A percentile compares a stretch with the other conserved stretches of the same genome.
These are phyloP conservation scores for Moesziomyces sp. DNA, from an alignment of 1,284 basidiomycete genomes.

Conservation along the genomic window DNA sequence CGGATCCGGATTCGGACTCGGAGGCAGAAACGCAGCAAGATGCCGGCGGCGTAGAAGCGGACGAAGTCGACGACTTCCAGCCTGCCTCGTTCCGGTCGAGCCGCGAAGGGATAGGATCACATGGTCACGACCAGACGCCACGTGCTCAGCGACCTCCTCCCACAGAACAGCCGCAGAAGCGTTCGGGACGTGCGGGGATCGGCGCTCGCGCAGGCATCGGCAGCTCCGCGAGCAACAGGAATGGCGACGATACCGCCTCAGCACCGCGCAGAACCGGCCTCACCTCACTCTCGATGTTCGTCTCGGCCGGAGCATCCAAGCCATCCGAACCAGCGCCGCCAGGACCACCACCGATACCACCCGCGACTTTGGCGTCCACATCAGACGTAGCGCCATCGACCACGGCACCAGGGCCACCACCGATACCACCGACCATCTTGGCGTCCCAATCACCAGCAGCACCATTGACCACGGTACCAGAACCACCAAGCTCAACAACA, in stretches of 20 bases:
- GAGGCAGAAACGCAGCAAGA: background rate
- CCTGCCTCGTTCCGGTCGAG: slow-evolving; percentile 29
- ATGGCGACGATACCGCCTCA: slow-evolving; percentile 17
- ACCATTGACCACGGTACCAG: background rate
- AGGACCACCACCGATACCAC: background rate
- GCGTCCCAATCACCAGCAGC: no score
- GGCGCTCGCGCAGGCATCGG: slow-evolving; percentile 36
- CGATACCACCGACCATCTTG: no score
- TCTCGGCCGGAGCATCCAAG: slow-evolving; percentile 23
- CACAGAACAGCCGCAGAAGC: background rate
- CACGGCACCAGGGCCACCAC: background rate
- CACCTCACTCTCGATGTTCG: slow-evolving; percentile 53
- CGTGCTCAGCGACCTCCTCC: slow-evolving; percentile 1
- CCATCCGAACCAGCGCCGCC: slow-evolving; percentile 15
- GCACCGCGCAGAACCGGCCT: slow-evolving; percentile 27
- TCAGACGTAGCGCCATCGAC: no score
- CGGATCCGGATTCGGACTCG: no score
- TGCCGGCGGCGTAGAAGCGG: background rate
- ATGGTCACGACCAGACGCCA: slow-evolving; percentile 1
- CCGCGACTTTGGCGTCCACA: no score
- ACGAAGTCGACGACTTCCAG: slow-evolving; percentile 22
- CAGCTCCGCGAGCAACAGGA: slow-evolving; percentile 5
- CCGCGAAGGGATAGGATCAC: slow-evolving; percentile 17
- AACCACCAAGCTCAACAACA: background rate
- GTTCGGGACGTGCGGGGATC: slow-evolving; percentile 17